phyloP scores from a whole-genome alignment of 2,329 filamentous ascomycete genomes.

The Dothidotthia symphoricarpi region DNA sequence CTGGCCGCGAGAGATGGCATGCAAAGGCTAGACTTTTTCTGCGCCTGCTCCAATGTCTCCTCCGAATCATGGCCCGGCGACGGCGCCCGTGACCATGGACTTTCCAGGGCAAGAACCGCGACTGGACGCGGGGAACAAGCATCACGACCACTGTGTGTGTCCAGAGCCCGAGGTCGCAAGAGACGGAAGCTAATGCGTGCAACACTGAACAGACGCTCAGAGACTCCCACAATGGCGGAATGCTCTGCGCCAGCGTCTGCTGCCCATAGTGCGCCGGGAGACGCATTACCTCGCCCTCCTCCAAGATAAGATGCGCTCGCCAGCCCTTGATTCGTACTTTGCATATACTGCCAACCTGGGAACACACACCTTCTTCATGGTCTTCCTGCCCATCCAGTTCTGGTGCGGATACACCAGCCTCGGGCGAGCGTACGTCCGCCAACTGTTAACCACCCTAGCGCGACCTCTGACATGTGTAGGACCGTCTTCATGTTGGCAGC shows the following conservation, averaged over 20 bases:
- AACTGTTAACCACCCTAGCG: slow-evolving; percentile 6
- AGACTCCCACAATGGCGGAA: slow-evolving; percentile 89
- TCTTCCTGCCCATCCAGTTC: slow-evolving; percentile 88
- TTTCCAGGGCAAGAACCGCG: slow-evolving; percentile 16
- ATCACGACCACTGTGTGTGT: slow-evolving; percentile 60
- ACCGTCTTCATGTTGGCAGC: slow-evolving; percentile 62
- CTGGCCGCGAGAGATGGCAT: neutral
- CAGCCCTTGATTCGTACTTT: slow-evolving; percentile 91
- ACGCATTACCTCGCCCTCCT: slow-evolving; percentile 89
- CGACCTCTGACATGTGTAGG: slow-evolving; percentile 24
- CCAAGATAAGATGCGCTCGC: slow-evolving; percentile 76
- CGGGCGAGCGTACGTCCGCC: slow-evolving; percentile 72
- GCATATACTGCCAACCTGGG: slow-evolving; percentile 94
- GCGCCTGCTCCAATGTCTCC: slow-evolving; percentile 27
- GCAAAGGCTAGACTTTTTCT: neutral
- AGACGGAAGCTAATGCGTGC: slow-evolving; percentile 16
- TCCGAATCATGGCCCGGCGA: slow-evolving; percentile 18
- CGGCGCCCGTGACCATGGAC: neutral
- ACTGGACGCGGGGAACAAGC: slow-evolving; percentile 73
- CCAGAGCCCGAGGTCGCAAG: slow-evolving; percentile 9
- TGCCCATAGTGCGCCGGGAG: slow-evolving; percentile 90
- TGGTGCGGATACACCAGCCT: slow-evolving; percentile 89
- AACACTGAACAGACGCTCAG: slow-evolving; percentile 65
- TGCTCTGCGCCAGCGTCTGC: slow-evolving; percentile 71
- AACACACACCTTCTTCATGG: slow-evolving; percentile 98